Conservation (phyloP, 192 early-diverging fungal species). For the Borealophlyctis nickersoniae region DNA sequence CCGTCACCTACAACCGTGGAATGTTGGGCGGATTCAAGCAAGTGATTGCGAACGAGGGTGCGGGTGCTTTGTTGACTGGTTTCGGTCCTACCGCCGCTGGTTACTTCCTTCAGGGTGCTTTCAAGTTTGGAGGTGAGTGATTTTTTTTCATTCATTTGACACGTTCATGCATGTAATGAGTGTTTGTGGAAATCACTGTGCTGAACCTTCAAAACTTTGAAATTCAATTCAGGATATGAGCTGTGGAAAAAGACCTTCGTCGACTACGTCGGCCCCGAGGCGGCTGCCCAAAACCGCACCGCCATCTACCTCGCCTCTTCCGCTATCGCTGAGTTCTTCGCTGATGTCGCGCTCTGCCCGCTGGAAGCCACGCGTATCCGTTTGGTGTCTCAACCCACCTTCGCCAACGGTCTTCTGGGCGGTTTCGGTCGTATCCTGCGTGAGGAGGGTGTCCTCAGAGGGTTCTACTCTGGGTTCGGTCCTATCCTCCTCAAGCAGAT, state of each 20-base stretch:
- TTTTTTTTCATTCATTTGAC: too few species aligned
- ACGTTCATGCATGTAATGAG: too few species aligned
- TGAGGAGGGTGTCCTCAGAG: conserved; percentile 64
- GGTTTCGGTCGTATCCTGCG: conserved; percentile 58
- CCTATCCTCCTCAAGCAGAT: conserved; percentile 76
- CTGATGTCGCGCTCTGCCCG: conserved; percentile 72
- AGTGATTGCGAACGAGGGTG: conserved; percentile 55
- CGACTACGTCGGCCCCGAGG: conserved; percentile 45
- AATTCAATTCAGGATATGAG: neutral
- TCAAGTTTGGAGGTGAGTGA: conserved; percentile 86
- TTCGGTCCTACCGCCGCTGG: conserved; percentile 74
- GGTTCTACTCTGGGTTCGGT: conserved; percentile 76
- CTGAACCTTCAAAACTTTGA: neutral
- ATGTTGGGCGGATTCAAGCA: conserved; percentile 25
- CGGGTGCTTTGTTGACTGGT: conserved; percentile 70
- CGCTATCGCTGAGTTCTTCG: conserved; percentile 72
- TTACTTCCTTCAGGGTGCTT: conserved; percentile 76
- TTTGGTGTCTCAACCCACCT: conserved; percentile 66
- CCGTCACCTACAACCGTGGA: conserved; percentile 31
- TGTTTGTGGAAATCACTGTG: too few species aligned
- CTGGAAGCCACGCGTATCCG: conserved; percentile 74
- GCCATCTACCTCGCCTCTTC: conserved; percentile 64
- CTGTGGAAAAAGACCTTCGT: conserved; percentile 1
- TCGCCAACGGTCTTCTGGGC: conserved; percentile 57
- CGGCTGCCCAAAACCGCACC: conserved; percentile 56